phyloP scores from a whole-genome alignment of 345 rosid genomes.

The Sisymbrium irio region DNA sequence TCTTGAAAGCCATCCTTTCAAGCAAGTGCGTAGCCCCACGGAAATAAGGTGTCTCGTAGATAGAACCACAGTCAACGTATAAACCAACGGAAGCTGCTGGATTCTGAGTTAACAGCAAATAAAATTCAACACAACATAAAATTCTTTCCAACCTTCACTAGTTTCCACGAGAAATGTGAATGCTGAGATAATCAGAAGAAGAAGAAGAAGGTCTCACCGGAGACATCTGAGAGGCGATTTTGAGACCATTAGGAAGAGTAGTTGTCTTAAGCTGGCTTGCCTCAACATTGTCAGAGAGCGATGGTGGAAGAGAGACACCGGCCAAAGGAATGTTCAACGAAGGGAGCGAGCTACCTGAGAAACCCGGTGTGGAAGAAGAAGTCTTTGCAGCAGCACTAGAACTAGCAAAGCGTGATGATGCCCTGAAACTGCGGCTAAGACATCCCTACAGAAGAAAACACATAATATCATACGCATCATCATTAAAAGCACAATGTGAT shows the following conservation, averaged over 20 bases:
- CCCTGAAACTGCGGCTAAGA: slow-evolving; percentile 20
- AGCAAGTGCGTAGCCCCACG: slow-evolving; percentile 78
- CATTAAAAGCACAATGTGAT: neutral
- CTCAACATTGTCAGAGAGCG: slow-evolving; percentile 65
- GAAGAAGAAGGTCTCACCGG: slow-evolving; percentile 33
- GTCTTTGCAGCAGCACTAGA: slow-evolving; percentile 56
- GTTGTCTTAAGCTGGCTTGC: slow-evolving; percentile 54
- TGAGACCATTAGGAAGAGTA: slow-evolving; percentile 68
- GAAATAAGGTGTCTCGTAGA: slow-evolving; percentile 64
- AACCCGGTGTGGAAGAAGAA: slow-evolving; percentile 31
- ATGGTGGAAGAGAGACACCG: slow-evolving; percentile 63
- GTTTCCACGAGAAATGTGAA: neutral
- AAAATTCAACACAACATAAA: slow-evolving; percentile 21
- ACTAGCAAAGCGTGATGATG: slow-evolving; percentile 44
- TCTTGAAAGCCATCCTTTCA: slow-evolving; percentile 90
- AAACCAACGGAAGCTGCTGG: slow-evolving; percentile 84
- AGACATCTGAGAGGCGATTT: slow-evolving; percentile 55
- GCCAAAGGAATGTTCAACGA: slow-evolving; percentile 53
- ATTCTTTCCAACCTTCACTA: neutral
- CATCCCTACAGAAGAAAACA: slow-evolving; percentile 14
- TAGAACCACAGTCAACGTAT: slow-evolving; percentile 67
- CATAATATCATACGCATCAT: neutral
- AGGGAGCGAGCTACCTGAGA: slow-evolving; percentile 35
- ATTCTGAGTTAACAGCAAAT: slow-evolving; percentile 35
- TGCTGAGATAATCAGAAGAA: neutral